phyloP scores from a whole-genome alignment of 768 basidiomycete genomes.

The Podaxis sp. region DNA sequence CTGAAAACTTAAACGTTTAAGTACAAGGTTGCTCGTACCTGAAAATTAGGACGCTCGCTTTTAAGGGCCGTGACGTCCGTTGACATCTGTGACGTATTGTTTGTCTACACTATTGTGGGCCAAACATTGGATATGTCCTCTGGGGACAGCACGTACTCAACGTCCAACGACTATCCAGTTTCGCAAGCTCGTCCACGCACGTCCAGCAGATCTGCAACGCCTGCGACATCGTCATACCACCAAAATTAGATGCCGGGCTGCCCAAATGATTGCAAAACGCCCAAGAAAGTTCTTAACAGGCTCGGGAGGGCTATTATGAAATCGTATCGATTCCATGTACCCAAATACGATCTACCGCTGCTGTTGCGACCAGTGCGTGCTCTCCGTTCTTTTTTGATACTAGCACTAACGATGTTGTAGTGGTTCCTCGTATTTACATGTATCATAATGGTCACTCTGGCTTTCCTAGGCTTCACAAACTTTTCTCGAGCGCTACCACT shows the following conservation, averaged over 20 bases:
- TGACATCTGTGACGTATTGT: not conserved
- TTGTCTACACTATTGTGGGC: not conserved
- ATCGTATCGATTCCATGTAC: conserved; percentile 60
- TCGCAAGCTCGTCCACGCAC: not conserved
- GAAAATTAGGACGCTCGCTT: not conserved
- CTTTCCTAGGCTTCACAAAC: conserved; percentile 78
- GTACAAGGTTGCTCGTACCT: not conserved
- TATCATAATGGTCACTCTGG: conserved; percentile 67
- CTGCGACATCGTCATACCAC: not conserved
- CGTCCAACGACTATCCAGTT: not conserved
- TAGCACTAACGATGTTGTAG: conserved; percentile 33
- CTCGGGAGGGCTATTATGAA: conserved; percentile 67
- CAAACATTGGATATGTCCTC: not conserved
- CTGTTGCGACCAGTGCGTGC: conserved; percentile 60
- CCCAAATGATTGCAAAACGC: not conserved
- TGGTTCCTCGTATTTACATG: conserved; percentile 81
- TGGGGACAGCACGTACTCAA: not conserved
- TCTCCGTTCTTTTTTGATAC: conserved; percentile 15
- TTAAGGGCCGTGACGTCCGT: not conserved
- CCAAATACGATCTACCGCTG: conserved; percentile 69
- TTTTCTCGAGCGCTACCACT: conserved; percentile 62
- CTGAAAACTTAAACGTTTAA: not conserved
- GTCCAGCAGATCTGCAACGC: not conserved
- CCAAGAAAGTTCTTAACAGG: conserved; percentile 40
- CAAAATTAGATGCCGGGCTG: not conserved